Percentiles rank a stretch among this genome's conserved stretches.
phyloP scores from a whole-genome alignment of 257 asterid genomes.

The Solanum clarkiae region DNA sequence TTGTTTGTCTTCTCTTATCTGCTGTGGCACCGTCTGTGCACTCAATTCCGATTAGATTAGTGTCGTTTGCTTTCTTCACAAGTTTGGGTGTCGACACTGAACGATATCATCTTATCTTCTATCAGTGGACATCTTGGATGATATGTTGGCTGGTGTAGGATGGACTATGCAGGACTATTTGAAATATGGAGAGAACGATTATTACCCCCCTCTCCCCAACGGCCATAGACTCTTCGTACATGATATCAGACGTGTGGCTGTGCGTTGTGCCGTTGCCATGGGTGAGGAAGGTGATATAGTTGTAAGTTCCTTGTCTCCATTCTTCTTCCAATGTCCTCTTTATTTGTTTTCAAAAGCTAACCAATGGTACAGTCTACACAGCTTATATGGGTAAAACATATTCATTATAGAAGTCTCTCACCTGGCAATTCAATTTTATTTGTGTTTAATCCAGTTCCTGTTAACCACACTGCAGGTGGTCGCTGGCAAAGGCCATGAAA shows the following conservation, averaged over 20 bases:
- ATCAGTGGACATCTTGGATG: conserved; percentile 90
- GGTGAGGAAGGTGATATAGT: conserved; percentile 98
- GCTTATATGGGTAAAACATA: not conserved
- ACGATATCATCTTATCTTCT: not conserved
- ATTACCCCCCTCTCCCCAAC: conserved; percentile 88
- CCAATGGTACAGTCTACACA: not conserved
- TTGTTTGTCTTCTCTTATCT: not conserved
- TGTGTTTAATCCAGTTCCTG: not conserved
- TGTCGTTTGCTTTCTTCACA: not conserved
- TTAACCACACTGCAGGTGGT: conserved; percentile 50
- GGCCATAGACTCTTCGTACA: conserved; percentile 91
- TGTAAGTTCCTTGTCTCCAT: conserved; percentile 38
- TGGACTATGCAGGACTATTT: conserved; percentile 95
- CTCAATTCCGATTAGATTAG: not conserved
- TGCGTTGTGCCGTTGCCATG: conserved; percentile 96
- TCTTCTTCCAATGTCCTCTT: not conserved
- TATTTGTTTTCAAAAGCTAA: not conserved
- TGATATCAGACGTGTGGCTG: conserved; percentile 92
- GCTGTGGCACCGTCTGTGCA: not conserved
- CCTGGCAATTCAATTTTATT: not conserved
- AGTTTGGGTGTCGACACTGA: not conserved
- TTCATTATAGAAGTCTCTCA: not conserved
- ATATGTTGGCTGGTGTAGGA: conserved; percentile 91
- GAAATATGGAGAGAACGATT: conserved; percentile 89
- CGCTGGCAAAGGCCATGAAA: conserved; percentile 90